phyloP scores from a whole-genome alignment of 495 filamentous ascomycete species.

The Platismatia glauca region DNA sequence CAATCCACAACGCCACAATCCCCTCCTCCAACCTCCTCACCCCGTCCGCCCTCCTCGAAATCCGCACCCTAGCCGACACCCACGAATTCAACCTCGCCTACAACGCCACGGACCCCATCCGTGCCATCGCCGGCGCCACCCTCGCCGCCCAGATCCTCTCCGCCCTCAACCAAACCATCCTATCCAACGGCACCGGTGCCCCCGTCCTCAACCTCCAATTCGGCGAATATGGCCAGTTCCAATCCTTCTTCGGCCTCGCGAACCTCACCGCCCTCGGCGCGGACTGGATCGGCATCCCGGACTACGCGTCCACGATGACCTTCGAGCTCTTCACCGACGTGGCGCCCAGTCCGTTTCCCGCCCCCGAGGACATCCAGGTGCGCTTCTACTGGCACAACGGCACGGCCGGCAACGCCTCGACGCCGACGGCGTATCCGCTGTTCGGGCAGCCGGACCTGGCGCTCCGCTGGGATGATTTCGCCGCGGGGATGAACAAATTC shows the following conservation, averaged over 20 bases:
- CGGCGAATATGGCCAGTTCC: constrained; percentile 42
- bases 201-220: constrained; percentile 41
- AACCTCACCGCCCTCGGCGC: constrained; percentile 28
- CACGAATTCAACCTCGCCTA: constrained; percentile 47
- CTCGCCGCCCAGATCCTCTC: constrained; percentile 40
- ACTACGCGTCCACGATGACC: constrained; percentile 46
- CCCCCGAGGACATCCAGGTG: constrained; percentile 33
- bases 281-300: constrained; percentile 41
- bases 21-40: constrained; percentile 31
- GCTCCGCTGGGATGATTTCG: constrained; percentile 40
- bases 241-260: constrained; percentile 45
- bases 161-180: constrained; percentile 39
- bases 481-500: constrained; percentile 32
- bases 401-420: constrained; percentile 29
- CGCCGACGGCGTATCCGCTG: constrained; percentile 34
- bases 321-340: constrained; percentile 46
- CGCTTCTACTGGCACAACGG: constrained; percentile 50
- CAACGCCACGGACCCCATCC: constrained; percentile 38
- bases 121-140: constrained; percentile 40
- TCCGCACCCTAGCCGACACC: constrained; percentile 39
- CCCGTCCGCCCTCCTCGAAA: constrained; percentile 29
- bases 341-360: constrained; percentile 27
- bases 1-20: constrained; percentile 44
- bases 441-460: constrained; percentile 32
- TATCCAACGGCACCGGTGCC: constrained; percentile 21